Conservation (phyloP, 352 stramenopile genomes). For the Globisporangium viniferum region DNA sequence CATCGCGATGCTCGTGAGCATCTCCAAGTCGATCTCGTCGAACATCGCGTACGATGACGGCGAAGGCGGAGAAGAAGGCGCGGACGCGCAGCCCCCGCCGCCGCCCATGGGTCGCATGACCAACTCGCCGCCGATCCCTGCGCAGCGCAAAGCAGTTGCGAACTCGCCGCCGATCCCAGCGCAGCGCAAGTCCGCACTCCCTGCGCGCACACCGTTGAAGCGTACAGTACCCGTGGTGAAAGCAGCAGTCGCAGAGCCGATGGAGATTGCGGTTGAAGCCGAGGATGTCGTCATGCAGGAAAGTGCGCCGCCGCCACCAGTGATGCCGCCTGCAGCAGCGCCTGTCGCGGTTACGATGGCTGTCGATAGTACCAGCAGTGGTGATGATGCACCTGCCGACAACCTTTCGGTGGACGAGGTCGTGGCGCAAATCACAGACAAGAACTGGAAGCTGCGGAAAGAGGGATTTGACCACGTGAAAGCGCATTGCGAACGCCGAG, state of each 20-base stretch:
- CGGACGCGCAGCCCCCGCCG: constrained; percentile 21
- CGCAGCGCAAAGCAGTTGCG: constrained; percentile 13
- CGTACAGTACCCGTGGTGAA: not conserved
- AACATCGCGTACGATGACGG: constrained; percentile 68
- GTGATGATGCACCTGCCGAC: not conserved
- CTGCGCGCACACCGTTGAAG: constrained; percentile 6
- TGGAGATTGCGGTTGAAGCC: constrained; percentile 13
- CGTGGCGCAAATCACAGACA: constrained; percentile 62
- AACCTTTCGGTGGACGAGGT: constrained; percentile 45
- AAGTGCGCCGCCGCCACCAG: constrained; percentile 2
- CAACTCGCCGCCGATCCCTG: constrained; percentile 40
- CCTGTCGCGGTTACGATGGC: constrained; percentile 13
- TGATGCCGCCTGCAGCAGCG: constrained; percentile 4
- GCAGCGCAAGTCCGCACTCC: constrained; percentile 10
- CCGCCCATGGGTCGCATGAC: constrained; percentile 27
- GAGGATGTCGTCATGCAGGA: constrained; percentile 28
- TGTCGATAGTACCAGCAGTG: constrained; percentile 1
- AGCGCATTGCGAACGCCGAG: constrained; percentile 46
- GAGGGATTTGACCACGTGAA: constrained; percentile 79
- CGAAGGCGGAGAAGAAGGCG: constrained; percentile 25
- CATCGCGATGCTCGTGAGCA: constrained; percentile 67
- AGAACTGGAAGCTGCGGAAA: constrained; percentile 88
- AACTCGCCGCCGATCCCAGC: constrained; percentile 31
- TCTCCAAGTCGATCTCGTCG: constrained; percentile 80
- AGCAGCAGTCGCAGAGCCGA: not conserved